These are phyloP conservation scores for Sicyos edulis DNA, from an alignment of 306 rosid genomes.

Conservation along the genomic window DNA sequence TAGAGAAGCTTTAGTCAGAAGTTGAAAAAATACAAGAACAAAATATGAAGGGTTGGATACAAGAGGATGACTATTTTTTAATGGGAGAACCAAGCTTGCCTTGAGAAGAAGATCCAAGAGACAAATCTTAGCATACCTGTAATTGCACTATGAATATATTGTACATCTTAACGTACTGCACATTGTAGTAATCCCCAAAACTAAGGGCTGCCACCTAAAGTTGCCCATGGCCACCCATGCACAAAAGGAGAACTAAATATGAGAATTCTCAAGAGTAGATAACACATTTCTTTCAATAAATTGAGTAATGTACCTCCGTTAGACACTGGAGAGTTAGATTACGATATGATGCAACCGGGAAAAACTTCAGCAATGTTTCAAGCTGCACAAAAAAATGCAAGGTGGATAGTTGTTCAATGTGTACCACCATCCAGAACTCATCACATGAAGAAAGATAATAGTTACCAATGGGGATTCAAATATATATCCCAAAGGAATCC, in stretches of 20 bases:
- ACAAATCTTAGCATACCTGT: conserved; percentile 52
- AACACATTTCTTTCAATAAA: background rate
- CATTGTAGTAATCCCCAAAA: conserved; percentile 72
- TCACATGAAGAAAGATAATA: conserved; percentile 19
- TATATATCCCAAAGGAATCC: conserved; percentile 98
- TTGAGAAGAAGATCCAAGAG: background rate
- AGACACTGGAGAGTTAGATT: conserved; percentile 86
- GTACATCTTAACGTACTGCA: conserved; percentile 81
- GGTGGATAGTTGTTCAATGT: background rate
- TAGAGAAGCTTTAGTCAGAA: conserved; percentile 9
- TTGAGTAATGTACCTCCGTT: conserved; percentile 58
- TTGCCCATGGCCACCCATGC: conserved; percentile 4
- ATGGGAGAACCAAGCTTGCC: background rate
- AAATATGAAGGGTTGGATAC: background rate
- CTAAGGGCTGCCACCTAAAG: conserved; percentile 80
- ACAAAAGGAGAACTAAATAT: conserved; percentile 12
- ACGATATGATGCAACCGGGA: conserved; percentile 75
- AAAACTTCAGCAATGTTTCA: conserved; percentile 86
- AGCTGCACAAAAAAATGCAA: conserved; percentile 45
- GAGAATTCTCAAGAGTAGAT: background rate
- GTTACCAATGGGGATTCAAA: conserved; percentile 93
- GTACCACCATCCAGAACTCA: background rate
- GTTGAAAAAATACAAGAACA: conserved; percentile 1
- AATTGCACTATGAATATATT: conserved; percentile 78
- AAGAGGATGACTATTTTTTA: background rate